A percentile compares a stretch with the other conserved stretches of the same genome.
phyloP scores from a whole-genome alignment of 306 rosid species.

The Glycine tomentella region DNA sequence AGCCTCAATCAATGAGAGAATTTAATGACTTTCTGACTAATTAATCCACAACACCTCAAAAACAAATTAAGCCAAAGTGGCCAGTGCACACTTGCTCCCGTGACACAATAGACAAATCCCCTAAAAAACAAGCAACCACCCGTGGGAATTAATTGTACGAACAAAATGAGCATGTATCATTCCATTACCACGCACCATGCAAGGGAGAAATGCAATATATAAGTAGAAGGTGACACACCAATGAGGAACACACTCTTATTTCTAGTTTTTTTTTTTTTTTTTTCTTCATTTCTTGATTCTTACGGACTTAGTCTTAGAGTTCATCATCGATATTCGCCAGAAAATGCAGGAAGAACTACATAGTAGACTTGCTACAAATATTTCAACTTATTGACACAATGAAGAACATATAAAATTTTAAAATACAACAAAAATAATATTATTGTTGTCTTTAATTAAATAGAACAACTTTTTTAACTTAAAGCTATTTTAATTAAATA shows the following conservation, averaged over 20 bases:
- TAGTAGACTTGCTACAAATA: neutral
- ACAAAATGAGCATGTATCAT: too few relatives aligned
- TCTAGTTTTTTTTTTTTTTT: too few relatives aligned
- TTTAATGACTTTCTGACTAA: neutral
- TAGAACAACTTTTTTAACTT: neutral
- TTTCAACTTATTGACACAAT: neutral
- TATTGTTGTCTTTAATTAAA: neutral
- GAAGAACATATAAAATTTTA: neutral
- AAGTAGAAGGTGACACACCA: too few relatives aligned
- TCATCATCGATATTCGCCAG: neutral
- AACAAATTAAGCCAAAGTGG: neutral
- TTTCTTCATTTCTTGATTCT: neutral
- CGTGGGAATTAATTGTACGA: too few relatives aligned
- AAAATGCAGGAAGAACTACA: neutral
- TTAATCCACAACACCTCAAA: neutral
- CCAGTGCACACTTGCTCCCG: neutral
- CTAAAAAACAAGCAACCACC: too few relatives aligned
- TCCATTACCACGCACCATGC: too few relatives aligned
- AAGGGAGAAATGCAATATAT: too few relatives aligned
- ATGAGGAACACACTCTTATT: too few relatives aligned
- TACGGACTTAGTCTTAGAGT: neutral
- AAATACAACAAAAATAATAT: neutral
- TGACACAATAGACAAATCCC: too few relatives aligned
- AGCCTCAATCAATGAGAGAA: neutral
- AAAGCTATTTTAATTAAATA: neutral